Base-by-base conservation (phyloP, 306 rosid species). In the Quercus cerris region DNA sequence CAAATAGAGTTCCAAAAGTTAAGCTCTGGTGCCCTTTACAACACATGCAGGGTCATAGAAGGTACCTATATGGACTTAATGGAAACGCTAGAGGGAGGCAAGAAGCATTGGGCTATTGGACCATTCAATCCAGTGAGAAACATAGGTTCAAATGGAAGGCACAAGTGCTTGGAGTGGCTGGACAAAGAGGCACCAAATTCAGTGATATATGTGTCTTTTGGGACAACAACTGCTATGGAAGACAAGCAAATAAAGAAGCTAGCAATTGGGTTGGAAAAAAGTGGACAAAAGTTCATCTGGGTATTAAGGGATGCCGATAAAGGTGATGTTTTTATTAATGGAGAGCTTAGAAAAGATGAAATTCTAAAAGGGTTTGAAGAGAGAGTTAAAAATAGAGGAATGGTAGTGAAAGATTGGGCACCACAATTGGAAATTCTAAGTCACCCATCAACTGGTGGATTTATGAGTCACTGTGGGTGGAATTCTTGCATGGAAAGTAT, bases 381-480 rank as follows among this genome's bases (percentile, higher is more conserved):
- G 51, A 78, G 90, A 52, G 69, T 86, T 30, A 35, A 70, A 71
- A 79, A 75, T 0, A 28, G 9, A 38, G 95, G 97, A 18, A 0
- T 94, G 0, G 81, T 94, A 19, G 84, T 87, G 5, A 84, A 90
- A 75, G 94, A 87, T 0, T 90, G 92, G 97, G 97, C 90, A 0
- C 95, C 94, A 5, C 95, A 91, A 5, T 30, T 90, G 76, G 92
- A 88, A 15, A 94, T 94, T 75, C 49, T 91, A 0, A 71, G 84
- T 8, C 91, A 91, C 76, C 5, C n/a, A 14, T 81, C 97, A 31
- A 87, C 84, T 0, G 90, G 92, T 7, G 90, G 92, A 55, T 94
- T 91, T 7, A 63, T 91, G 85, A 94, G 94, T 52, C 95, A 91
- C 63, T 91, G 97, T 69, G 95, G 97, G 0, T 91, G 97, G 97